Conservation (phyloP, 164 flowering plant genomes). For the Echeveria elegans region DNA sequence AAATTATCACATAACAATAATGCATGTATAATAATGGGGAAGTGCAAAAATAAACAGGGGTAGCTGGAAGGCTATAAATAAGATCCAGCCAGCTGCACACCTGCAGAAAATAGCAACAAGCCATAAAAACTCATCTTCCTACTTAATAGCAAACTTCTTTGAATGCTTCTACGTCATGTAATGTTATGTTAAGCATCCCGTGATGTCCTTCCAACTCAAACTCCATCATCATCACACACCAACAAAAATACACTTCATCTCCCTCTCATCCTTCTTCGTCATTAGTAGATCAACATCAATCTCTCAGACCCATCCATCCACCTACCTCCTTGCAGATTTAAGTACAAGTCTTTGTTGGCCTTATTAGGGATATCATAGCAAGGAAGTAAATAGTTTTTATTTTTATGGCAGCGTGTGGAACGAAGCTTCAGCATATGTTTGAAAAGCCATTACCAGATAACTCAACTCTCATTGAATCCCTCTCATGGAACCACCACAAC, state of each 20-base stretch:
- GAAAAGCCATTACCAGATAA: constrained; percentile 54
- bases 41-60: background rate
- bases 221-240: background rate
- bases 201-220: background rate
- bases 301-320: constrained; percentile 2
- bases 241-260: background rate
- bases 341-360: background rate
- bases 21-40: too few species aligned
- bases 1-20: too few species aligned
- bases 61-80: constrained; percentile 1
- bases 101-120: background rate
- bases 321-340: background rate
- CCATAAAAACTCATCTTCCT: background rate
- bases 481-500: constrained; percentile 46
- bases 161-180: constrained; percentile 2
- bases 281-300: background rate
- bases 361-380: background rate
- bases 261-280: background rate
- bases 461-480: constrained; percentile 39
- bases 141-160: constrained; percentile 2
- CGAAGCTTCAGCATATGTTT: constrained; percentile 52
- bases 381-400: background rate
- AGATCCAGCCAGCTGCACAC: constrained; percentile 4
- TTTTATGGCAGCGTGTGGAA: constrained; percentile 58
- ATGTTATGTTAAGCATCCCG: constrained; percentile 3